Conservation (phyloP, 2,329 filamentous ascomycete genomes). For the Botryotinia narcissicola region DNA sequence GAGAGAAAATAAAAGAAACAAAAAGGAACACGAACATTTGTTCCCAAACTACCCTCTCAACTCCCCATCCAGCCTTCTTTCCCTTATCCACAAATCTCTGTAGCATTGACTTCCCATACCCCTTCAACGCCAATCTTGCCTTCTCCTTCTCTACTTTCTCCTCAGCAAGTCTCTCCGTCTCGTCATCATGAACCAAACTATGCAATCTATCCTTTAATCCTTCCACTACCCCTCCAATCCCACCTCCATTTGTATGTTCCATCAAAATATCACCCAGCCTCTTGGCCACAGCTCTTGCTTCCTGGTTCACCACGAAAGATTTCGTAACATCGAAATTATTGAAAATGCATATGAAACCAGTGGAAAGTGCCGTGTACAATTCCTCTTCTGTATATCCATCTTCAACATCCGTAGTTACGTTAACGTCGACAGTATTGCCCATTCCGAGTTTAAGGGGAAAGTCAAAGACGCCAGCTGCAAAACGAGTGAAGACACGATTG, state of each 20-base stretch:
- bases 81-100: conserved; percentile 63
- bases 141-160: conserved; percentile 41
- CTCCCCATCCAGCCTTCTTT: conserved; percentile 42
- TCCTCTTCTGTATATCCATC: conserved; percentile 14
- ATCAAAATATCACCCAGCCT: conserved; percentile 63
- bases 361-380: conserved; percentile 48
- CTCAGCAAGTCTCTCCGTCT: conserved; percentile 39
- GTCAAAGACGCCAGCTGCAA: conserved; percentile 51
- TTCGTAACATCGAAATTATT: conserved; percentile 61
- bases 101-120: conserved; percentile 65
- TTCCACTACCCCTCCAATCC: conserved; percentile 26
- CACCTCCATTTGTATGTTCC: conserved; percentile 62
- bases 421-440: conserved; percentile 30
- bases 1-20: neutral
- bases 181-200: conserved; percentile 2
- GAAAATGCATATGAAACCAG: conserved; percentile 65
- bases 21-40: conserved; percentile 30
- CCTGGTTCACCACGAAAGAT: conserved; percentile 55
- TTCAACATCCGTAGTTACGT: neutral
- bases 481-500: conserved; percentile 52
- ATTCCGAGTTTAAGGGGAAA: conserved; percentile 42
- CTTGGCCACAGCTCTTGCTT: conserved; percentile 53
- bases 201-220: conserved; percentile 2
- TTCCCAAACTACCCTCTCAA: conserved; percentile 58
- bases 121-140: conserved; percentile 52